These are phyloP conservation scores for Xylariales sp. DNA, from an alignment of 2,329 filamentous ascomycete genomes.

Conservation along the genomic window DNA sequence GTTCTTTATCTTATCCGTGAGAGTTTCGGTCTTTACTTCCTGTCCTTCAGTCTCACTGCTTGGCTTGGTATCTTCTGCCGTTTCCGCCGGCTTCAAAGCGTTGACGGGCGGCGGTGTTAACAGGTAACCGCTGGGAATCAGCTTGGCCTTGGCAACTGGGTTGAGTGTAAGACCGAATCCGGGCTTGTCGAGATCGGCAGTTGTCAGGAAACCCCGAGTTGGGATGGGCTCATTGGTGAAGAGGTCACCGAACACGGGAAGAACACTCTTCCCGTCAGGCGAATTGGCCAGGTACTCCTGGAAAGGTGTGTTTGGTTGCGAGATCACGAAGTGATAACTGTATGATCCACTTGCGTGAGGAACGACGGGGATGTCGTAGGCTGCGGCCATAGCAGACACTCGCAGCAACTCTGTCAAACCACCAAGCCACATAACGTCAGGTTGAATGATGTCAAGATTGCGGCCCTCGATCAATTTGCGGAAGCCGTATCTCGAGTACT, in stretches of 20 bases:
- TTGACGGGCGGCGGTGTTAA: constrained; percentile 60
- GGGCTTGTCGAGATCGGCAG: constrained; percentile 77
- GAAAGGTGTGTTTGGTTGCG: constrained; percentile 88
- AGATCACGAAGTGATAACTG: constrained; percentile 94
- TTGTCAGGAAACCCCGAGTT: constrained; percentile 72
- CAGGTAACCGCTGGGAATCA: constrained; percentile 72
- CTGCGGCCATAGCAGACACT: constrained; percentile 81
- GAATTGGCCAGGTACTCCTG: constrained; percentile 96
- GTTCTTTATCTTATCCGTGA: constrained; percentile 20
- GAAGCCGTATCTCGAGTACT: constrained; percentile 92
- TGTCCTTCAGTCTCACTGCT: too few relatives aligned
- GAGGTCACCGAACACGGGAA: constrained; percentile 87
- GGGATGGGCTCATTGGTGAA: constrained; percentile 91
- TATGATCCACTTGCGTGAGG: constrained; percentile 94
- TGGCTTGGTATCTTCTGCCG: too few relatives aligned
- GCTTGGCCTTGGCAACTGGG: constrained; percentile 61
- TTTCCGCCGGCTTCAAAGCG: constrained; percentile 33
- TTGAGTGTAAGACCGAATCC: constrained; percentile 89
- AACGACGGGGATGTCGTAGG: constrained; percentile 91
- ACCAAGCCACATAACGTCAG: constrained; percentile 96
- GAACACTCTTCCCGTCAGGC: constrained; percentile 80
- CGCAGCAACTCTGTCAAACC: constrained; percentile 89
- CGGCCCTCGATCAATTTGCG: constrained; percentile 88
- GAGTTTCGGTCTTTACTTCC: constrained; percentile 12
- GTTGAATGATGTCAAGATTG: constrained; percentile 90